Evolutionary conservation across 1,284 basidiomycete genomes (phyloP), one percentile per base, ranked within the genome.

Genomic region (Trametes hirsuta): DNA sequence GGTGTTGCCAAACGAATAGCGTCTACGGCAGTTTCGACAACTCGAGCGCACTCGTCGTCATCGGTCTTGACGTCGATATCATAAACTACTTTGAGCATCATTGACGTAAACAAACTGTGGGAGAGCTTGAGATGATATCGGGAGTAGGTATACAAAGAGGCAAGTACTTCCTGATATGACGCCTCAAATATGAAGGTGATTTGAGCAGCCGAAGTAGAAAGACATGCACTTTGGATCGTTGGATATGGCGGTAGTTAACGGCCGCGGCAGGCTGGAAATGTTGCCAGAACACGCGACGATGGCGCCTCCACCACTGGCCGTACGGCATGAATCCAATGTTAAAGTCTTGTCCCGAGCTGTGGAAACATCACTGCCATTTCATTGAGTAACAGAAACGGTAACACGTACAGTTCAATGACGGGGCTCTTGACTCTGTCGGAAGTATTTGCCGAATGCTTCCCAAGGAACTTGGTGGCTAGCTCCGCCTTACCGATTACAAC

Each of bases 221-320:
- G 3, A 8, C 15, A 30, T 47, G 47, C 25, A 65, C 49, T 22
- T 41, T 51, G 9, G 39, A 44, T n/a, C 49, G 45, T 36, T 69
- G 66, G 8, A 56, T 53, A 0, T 6, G 24, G 3, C 37, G 45
- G 35, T 66, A 65, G 1, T 45, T 37, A 1, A 35, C 4, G 9
- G 51, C 18, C 10, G 35, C 53, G 1, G 40, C 37, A 11, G 67
- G 55, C 14, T 60, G 59, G 50, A 69, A 57, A 11, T 63, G 52
- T 24, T 69, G 65, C 48, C 63, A 59, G 12, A 69, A 55, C 10
- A 61, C 36, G 10, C 62, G 65, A 2, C 70, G 58, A 11, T 63
- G 60, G 2, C 47, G 45, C 12, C 64, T 52, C 70, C 70, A 68
- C 35, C 44, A 52, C 4, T 63, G 52, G 0, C 64, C 64, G 42